Evolutionary conservation across 371 early-diverging fungal genomes (phyloP), one percentile per base, ranked within the genome.

Genomic region (Phascolomyces articulosus): DNA sequence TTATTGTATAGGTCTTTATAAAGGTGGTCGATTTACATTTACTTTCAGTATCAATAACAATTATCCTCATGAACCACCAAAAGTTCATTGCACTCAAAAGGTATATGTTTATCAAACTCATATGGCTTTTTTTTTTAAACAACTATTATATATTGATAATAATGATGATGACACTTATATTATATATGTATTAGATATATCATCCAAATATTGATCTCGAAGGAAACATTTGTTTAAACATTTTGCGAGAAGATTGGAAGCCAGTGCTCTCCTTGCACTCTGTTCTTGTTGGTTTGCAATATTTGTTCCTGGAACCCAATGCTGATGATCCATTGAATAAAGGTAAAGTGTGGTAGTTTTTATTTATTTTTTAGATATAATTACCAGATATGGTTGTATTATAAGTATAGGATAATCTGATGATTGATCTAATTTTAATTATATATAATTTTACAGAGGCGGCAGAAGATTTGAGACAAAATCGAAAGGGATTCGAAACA

Each of bases 251-350:
- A 72, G 98, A 99, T 75, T 99, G 99, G 99, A 98, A 96, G 62
- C 99, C 99, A 4, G 99, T 99, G 13, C 84, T 99, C 31, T 97
- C 95, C 66, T 85, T 99, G 64, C 94, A 96, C 74, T 91, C 98
- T 41, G 93, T 99, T 38, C 74, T 99, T 55, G 91, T 99, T 49
- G 98, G 99, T 9, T 83, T 99, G 63, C 95, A 96, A 72, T 95
- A 96, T 70, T 79, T 99, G 41, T 93, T 99, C 67, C 76, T 96
- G 67, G 99, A 98, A 65, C 99, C 99, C 0, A 99, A 99, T 77
- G 95, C 99, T 0, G 95, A 97, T 49, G 99, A 99, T 85, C 99
- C 99, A 54, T 86, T 99, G 40, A 98, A 99, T 87, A 97, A 95
- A 79, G 82, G 90, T 87, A 75, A n/a, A n/a, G n/a, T n/a, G n/a